These are phyloP conservation scores for Penicillium malachiteum DNA, from an alignment of 495 filamentous ascomycete genomes.

Conservation along the genomic window DNA sequence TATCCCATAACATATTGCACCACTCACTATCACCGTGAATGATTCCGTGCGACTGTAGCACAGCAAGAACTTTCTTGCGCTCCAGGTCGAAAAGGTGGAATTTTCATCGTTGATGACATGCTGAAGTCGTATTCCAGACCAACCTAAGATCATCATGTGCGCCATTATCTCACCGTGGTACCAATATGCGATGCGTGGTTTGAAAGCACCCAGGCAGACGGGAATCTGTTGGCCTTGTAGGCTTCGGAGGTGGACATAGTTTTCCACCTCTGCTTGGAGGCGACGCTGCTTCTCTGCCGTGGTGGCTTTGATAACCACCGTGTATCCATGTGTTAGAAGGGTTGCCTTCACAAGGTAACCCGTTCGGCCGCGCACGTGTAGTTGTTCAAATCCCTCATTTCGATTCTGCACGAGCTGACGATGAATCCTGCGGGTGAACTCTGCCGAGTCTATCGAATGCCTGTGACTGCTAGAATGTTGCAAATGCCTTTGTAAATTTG, in stretches of 20 bases:
- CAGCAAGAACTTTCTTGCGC: conserved; percentile 14
- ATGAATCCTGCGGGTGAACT: conserved; percentile 26
- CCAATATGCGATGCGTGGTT: conserved; percentile 22
- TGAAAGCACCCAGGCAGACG: conserved; percentile 23
- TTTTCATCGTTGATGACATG: conserved; percentile 21
- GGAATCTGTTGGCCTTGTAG: conserved; percentile 23
- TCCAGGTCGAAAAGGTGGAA: conserved; percentile 15
- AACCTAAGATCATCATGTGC: conserved; percentile 27
- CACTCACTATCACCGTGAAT: conserved; percentile 23
- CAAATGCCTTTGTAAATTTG: conserved; percentile 20
- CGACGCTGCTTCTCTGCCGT: conserved; percentile 22
- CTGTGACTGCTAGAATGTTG: conserved; percentile 5
- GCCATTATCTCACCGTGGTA: conserved; percentile 27
- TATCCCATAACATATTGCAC: conserved; percentile 27
- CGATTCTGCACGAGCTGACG: conserved; percentile 24
- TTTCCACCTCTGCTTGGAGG: conserved; percentile 24
- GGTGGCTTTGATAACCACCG: conserved; percentile 29
- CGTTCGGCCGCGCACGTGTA: conserved; percentile 27
- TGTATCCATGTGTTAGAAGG: conserved; percentile 28
- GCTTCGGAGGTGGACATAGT: conserved; percentile 21
- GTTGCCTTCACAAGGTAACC: conserved; percentile 32
- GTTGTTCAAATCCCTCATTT: conserved; percentile 22
- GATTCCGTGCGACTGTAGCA: conserved; percentile 14
- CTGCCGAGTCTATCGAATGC: conserved; percentile 16
- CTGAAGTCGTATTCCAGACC: conserved; percentile 25